Base-by-base conservation (phyloP, 2,329 filamentous ascomycete genomes). In the Epichloe baconii region DNA sequence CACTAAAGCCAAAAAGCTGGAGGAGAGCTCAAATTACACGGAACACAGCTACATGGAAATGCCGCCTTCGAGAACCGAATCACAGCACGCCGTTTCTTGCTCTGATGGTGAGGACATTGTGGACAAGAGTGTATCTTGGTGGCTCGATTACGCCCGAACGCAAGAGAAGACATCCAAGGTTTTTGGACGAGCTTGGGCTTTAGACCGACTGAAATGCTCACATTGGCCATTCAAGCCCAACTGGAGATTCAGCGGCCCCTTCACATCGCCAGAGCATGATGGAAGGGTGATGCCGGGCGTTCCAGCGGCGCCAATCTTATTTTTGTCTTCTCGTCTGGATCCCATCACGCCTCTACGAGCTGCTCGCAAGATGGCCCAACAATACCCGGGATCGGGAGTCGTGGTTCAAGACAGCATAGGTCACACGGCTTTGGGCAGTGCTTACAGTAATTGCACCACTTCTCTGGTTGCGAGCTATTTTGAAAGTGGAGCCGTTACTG, bases 241-340 rank as follows among this genome's bases (percentile, higher is more conserved):
- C 50, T 71, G 66, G 64, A 58, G 61, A 15, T 73, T 69, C 58
- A 54, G 51, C 7, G 64, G 64, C 0, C 63, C 63, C 6, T 67
- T 64, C 23, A 49, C 44, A 1, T 60, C 59, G 2, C 62, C 61
- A 0, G 8, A 48, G 11, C 41, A 56, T 37, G 56, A 60, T 21
- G 47, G 63, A 35, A 38, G 53, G 23, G 17, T 58, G 7, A 50
- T 55, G 2, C 53, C 53, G 5, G 66, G 59, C 4, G 61, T 55
- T 37, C 72, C 72, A 0, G 58, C 58, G 1, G 67, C 67, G 6
- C 71, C 72, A 5, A 53, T 75, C 19, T 55, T 75, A 35, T 72
- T 72, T 57, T 52, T 74, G 8, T 63, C 65, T n/a, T 69, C 66
- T 49, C 55, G 61, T 6, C 61, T 66, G 10, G 72, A 74, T 48